Conservation (phyloP, 805 yeast species). For the Yarrowia sp. region DNA sequence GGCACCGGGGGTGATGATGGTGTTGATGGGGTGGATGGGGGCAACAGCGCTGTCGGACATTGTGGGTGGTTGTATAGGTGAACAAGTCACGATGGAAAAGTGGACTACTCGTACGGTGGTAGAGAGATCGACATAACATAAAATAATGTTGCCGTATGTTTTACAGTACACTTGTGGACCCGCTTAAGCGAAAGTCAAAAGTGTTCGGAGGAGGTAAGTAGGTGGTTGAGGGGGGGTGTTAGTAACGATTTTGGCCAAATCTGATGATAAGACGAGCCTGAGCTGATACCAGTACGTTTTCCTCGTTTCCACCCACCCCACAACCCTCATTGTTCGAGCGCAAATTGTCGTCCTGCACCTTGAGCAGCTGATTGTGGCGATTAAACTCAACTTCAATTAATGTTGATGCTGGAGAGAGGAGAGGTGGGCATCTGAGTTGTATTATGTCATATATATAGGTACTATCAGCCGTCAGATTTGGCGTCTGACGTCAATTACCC, state of each 20-base stretch:
- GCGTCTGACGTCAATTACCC: too few relatives aligned
- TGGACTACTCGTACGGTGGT: background rate
- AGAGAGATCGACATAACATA: constrained; percentile 8
- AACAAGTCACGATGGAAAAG: background rate
- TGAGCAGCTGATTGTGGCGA: constrained; percentile 28
- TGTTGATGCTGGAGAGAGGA: background rate
- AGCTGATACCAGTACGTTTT: too few relatives aligned
- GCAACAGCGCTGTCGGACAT: background rate
- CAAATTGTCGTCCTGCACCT: constrained; percentile 8
- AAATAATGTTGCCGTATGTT: constrained; percentile 22
- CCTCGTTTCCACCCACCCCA: background rate
- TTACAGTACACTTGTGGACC: background rate
- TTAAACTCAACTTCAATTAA: background rate
- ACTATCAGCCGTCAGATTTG: too few relatives aligned
- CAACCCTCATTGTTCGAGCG: background rate
- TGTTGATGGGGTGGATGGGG: constrained; percentile 21
- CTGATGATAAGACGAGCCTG: too few relatives aligned
- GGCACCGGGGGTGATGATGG: constrained; percentile 11
- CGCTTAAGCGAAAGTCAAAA: constrained; percentile 17
- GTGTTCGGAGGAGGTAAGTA: background rate
- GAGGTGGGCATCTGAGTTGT: background rate
- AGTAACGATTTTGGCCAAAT: too few relatives aligned
- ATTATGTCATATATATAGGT: too few relatives aligned
- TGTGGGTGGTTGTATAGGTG: background rate
- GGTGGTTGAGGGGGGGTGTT: too few relatives aligned